Evolutionary conservation across 2,329 filamentous ascomycete species (phyloP), one percentile per base, ranked within the genome.

Genomic region (Polytolypa hystricis): DNA sequence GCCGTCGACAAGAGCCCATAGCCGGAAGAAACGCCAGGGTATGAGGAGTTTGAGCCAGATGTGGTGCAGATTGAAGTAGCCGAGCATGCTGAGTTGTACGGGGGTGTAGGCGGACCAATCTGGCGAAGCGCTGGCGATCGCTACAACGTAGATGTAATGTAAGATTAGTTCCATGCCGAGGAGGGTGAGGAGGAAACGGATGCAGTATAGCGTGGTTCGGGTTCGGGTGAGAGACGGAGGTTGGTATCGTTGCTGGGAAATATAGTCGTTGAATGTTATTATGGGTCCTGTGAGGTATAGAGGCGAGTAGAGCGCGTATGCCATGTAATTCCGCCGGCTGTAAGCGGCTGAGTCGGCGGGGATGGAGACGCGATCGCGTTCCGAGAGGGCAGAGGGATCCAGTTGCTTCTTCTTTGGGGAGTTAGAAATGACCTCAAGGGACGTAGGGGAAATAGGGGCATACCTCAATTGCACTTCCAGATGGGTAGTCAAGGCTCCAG

Each of bases 41-140:
- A 98, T 76, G 4, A 98, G 77, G 1, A 98, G 77, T 58, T 98
- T 98, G 31, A 98, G 72, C 93, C 93, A 98, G 58, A 98, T 93
- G 55, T 95, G 77, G 63, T 94, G 84, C 9, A 98, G 77, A 60
- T 95, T 95, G 69, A 96, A 93, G 66, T 82, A 95, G 25, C 85
- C 91, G 9, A 98, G 73, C 65, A 98, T 78, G 53, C 77, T 82
- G 29, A 98, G 75, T 57, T 98, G 85, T 30, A 83, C 79, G 0
- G 91, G 79, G 0, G 85, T 83, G 64, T 95, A 96, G 16, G 77
- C 66, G 18, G 69, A 68, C 91, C 91, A 98, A 43, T 78, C 68
- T 0, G 87, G 86, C 14, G 73, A 69, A 2, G 80, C 73, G 55
- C 93, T 84, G 52, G 81, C 82, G 51, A 98, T 96, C 42, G 91